A percentile compares a stretch with the other conserved stretches of the same genome.
Conservation (phyloP, 257 asterid genomes). For the Voacanga thouarsii region DNA sequence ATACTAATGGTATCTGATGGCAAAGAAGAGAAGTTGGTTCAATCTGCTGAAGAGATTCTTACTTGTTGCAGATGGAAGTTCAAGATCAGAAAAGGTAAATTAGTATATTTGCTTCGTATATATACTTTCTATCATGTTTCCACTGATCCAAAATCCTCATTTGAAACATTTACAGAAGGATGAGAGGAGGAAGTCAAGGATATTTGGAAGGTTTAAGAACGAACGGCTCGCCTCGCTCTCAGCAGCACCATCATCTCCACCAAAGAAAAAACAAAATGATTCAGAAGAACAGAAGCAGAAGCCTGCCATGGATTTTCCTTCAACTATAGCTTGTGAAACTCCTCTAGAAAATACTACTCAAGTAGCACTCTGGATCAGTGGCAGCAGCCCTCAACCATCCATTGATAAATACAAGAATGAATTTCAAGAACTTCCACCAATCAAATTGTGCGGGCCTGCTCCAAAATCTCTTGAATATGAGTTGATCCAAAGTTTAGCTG, state of each 20-base stretch:
- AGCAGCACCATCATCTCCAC: constrained; percentile 27
- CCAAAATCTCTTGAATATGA: constrained; percentile 14
- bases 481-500: constrained; percentile 37
- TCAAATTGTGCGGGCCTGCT: constrained; percentile 4
- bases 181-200: constrained; percentile 51
- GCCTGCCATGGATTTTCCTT: constrained; percentile 12
- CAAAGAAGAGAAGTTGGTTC: constrained; percentile 72
- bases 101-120: not conserved
- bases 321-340: constrained; percentile 17
- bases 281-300: constrained; percentile 22
- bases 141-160: not conserved
- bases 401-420: constrained; percentile 22
- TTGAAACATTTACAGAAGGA: constrained; percentile 37
- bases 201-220: constrained; percentile 44
- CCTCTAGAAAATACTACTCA: not conserved
- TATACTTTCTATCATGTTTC: not conserved
- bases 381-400: constrained; percentile 13
- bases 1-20: constrained; percentile 38
- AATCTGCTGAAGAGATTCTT: constrained; percentile 52
- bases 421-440: constrained; percentile 20
- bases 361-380: constrained; percentile 5
- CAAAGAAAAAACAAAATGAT: constrained; percentile 30
- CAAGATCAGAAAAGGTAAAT: constrained; percentile 63
- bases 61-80: constrained; percentile 46
- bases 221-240: constrained; percentile 38